phyloP scores from a whole-genome alignment of 1,139 yeast genomes.

The Sugiyamaella grinbergsii region DNA sequence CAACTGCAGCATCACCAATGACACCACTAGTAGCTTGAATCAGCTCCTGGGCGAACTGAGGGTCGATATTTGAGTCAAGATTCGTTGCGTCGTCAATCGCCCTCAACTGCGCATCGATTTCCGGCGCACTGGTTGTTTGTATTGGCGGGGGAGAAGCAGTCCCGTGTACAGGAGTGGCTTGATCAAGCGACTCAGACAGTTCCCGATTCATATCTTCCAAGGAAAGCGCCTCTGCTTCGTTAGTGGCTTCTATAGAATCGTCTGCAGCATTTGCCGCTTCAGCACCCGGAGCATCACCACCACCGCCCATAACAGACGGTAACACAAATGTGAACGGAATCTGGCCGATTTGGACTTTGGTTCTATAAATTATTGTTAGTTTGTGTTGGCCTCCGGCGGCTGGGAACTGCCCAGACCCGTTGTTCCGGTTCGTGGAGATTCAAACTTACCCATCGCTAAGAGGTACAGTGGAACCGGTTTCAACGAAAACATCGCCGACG shows the following conservation, averaged over 20 bases:
- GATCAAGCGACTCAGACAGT: constrained; percentile 14
- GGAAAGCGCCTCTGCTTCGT: constrained; percentile 31
- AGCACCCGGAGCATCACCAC: constrained; percentile 28
- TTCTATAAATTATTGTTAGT: constrained; percentile 44
- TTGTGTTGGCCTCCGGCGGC: not conserved
- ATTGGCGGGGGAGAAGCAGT: constrained; percentile 1
- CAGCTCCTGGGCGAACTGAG: constrained; percentile 17
- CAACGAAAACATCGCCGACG: constrained; percentile 85
- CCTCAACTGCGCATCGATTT: constrained; percentile 21
- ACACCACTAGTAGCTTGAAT: constrained; percentile 20
- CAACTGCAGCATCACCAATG: constrained; percentile 19
- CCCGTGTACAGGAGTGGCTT: constrained; percentile 12
- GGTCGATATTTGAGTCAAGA: constrained; percentile 18
- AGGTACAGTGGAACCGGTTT: constrained; percentile 87
- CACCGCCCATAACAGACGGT: constrained; percentile 51
- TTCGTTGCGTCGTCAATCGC: constrained; percentile 21
- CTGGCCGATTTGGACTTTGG: constrained; percentile 90
- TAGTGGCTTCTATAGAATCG: constrained; percentile 22
- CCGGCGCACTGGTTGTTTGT: constrained; percentile 12
- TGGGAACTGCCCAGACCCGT: constrained; percentile 13
- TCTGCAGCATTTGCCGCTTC: constrained; percentile 25
- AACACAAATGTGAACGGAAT: constrained; percentile 83
- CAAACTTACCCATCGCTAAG: constrained; percentile 53
- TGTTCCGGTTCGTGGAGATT: not conserved
- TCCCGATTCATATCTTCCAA: constrained; percentile 28